Conservation (phyloP, 176 grass and related monocot species). For the Cenchrus americanus region DNA sequence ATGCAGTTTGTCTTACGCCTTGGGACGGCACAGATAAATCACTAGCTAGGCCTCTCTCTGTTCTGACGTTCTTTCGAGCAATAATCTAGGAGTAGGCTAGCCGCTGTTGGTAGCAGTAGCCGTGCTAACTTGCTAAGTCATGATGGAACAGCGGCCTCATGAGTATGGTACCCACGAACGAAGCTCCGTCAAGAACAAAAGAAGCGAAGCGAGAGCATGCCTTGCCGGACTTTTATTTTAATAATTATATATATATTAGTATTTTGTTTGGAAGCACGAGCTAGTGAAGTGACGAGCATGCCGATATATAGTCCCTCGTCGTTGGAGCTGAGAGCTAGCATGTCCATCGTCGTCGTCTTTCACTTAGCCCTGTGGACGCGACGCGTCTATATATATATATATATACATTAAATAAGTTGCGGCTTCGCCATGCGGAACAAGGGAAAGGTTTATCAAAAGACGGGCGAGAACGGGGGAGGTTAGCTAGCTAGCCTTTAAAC, state of each 20-base stretch:
- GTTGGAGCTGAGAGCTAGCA: too few species aligned
- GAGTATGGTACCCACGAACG: slow-evolving; percentile 42
- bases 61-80: not conserved
- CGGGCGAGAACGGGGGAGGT: not conserved
- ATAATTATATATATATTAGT: too few species aligned
- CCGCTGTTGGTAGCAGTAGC: slow-evolving; percentile 5
- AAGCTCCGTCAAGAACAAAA: not conserved
- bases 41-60: too few species aligned
- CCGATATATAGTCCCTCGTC: not conserved
- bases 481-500: not conserved
- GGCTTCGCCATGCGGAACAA: not conserved
- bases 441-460: slow-evolving; percentile 21
- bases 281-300: not conserved
- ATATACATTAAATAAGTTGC: not conserved
- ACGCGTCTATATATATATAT: too few species aligned
- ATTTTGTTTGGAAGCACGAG: too few species aligned
- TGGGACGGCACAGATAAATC: too few species aligned
- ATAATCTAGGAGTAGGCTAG: not conserved
- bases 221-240: too few species aligned
- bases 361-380: too few species aligned
- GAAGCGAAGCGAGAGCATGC: not conserved
- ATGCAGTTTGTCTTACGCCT: not conserved
- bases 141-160: slow-evolving; percentile 39
- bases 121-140: slow-evolving; percentile 34
- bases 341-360: too few species aligned